Percentiles rank a stretch among this genome's conserved stretches.
Evolutionary conservation across 2,329 filamentous ascomycete species (phyloP).

Genomic region (Nothopassalora personata): DNA sequence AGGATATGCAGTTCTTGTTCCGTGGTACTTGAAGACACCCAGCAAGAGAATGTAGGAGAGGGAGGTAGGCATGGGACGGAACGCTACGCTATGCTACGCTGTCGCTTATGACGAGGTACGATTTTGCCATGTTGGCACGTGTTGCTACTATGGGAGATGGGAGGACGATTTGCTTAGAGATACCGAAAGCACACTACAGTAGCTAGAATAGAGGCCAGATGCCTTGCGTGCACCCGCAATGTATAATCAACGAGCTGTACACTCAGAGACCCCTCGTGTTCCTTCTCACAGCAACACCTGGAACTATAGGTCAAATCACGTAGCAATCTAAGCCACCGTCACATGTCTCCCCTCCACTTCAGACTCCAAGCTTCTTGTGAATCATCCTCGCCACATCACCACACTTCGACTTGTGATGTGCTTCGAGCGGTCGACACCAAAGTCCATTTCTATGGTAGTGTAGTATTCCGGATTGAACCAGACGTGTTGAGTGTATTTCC

Average conservation of each 20-base stretch:
- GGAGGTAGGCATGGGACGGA: background rate
- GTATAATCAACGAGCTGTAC: background rate
- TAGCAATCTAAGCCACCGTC: too few relatives aligned
- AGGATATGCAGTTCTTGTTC: conserved; percentile 96
- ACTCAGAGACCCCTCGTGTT: background rate
- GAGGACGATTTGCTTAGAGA: background rate
- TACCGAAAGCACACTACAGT: background rate
- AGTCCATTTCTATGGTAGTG: conserved; percentile 20
- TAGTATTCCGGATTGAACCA: conserved; percentile 33
- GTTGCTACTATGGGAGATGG: background rate
- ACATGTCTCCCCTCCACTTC: too few relatives aligned
- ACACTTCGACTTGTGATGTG: too few relatives aligned
- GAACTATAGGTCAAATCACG: too few relatives aligned
- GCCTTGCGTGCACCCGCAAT: background rate
- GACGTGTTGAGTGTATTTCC: conserved; percentile 27
- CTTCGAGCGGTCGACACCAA: too few relatives aligned
- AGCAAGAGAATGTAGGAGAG: background rate
- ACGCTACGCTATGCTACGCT: background rate
- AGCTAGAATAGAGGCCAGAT: background rate
- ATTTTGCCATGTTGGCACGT: background rate
- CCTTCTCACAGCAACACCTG: too few relatives aligned
- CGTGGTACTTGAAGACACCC: conserved; percentile 53
- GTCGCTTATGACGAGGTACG: background rate
- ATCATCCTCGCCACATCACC: too few relatives aligned
- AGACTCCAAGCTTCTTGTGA: too few relatives aligned